Percentiles rank a stretch among this genome's conserved stretches.
These are phyloP conservation scores for Penicillium chermesinum DNA, from an alignment of 495 filamentous ascomycete genomes.

Conservation along the genomic window DNA sequence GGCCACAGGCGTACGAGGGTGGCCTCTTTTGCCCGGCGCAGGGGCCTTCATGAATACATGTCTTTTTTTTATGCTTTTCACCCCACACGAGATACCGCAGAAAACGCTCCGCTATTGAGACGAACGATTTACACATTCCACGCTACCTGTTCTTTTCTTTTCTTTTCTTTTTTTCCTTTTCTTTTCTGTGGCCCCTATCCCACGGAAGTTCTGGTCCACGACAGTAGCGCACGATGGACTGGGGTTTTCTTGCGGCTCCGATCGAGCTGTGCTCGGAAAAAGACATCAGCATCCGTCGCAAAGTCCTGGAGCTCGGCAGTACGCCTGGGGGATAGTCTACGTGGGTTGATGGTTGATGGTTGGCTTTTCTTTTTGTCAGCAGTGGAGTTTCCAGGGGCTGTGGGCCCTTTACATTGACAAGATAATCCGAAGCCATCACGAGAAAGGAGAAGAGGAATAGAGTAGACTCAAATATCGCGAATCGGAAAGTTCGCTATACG, in stretches of 20 bases:
- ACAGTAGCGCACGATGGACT: not conserved
- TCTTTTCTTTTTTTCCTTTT: not conserved
- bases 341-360: no score
- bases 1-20: conserved; percentile 4
- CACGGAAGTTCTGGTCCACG: not conserved
- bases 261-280: no score
- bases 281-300: no score
- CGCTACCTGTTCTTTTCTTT: conserved; percentile 1
- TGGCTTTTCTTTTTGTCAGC: conserved; percentile 8
- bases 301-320: no score
- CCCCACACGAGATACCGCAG: conserved; percentile 31
- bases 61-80: conserved; percentile 27
- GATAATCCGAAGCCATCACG: no score
- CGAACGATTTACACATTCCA: conserved; percentile 22
- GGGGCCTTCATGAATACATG: conserved; percentile 21
- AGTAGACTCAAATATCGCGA: no score
- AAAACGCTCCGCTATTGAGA: conserved; percentile 29
- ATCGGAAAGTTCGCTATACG: no score
- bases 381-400: conserved; percentile 3
- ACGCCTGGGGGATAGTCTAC: not conserved
- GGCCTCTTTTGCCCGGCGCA: conserved; percentile 17
- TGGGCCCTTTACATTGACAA: not conserved
- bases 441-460: no score
- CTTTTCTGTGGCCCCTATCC: conserved; percentile 1
- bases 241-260: no score